Base-by-base conservation (phyloP, 1,284 basidiomycete species). In the Gomphus bonarii region DNA sequence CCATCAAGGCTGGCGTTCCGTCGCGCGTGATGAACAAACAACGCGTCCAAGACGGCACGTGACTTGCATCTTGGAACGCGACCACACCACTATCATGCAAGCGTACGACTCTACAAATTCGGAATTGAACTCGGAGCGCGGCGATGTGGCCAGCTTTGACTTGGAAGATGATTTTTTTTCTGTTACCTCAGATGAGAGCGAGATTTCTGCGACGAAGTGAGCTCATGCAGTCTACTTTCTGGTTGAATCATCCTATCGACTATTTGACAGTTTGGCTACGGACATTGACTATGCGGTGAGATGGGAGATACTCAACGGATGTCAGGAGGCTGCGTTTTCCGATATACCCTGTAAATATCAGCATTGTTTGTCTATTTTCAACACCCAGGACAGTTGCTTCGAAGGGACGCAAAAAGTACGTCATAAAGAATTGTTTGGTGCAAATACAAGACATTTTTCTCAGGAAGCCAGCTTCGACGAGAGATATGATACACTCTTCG, bases 251-350 rank as follows among this genome's bases (percentile, higher is more conserved):
- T 6, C 28, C 14, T 12, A 8, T 12, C 22, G 25, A 36, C n/a
- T n/a, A 4, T 10, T 43, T 25, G 22, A 10, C 44, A 55, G 54
- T 11, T 22, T 55, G 31, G 54, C 54, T 31, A 22, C 18, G 35
- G 16, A 35, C 25, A 28, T 33, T n/a, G 50, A 58, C 20, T 33
- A 36, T 31, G 18, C n/a, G 8, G 33, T 53, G 25, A 47, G 31
- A 52, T 58, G 56, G 56, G 56, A 58, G 35, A 1, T 35, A 6
- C 38, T 58, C 14, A 20, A 58, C 36, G 30, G 42, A 14, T 58
- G 56, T 33, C 50, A 58, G 25, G 50, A 58, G 33, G 56, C 56
- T 33, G 56, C 56, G 12, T 52, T 44, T 33, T 35, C 52, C 36
- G 56, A 58, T 42, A 53, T 58, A 30, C 50, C 56, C 35, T n/a